Base-by-base conservation (phyloP, 352 stramenopile species). In the Globisporangium solare region DNA sequence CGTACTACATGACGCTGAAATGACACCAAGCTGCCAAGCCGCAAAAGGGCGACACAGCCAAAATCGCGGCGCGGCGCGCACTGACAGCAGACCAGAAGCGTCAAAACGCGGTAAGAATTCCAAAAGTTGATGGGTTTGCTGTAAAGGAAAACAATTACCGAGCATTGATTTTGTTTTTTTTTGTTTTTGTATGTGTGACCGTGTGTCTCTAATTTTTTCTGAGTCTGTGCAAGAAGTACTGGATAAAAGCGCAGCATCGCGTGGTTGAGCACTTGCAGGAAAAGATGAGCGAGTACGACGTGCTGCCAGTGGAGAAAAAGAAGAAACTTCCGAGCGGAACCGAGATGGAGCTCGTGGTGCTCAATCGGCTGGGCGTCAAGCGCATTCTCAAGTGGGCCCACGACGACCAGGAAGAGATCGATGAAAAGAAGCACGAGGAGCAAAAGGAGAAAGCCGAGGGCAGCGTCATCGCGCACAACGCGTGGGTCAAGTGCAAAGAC, bases 1-100 rank as follows among this genome's bases (percentile, higher is more conserved):
- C 66, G 18, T 88, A 79, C 60, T 89, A 70, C 60, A 88, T 94
- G 79, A 90, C 83, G 22, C 72, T 94, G 54, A 94, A 94, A 65
- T 94, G 83, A 81, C 83, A 89, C 51, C 69, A 84, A 20, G 82
- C 84, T 7, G 82, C 75, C 47, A 94, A 94, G 63, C 76, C 76
- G 10, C 82, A 92, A 42, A 92, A 92, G 52, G 84, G 82, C 10
- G 84, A 94, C 59, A 94, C 82, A 10, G 84, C 84, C 40, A 94
- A 92, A 63, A 92, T 94, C 37, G 82, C 84, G 0, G 82, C 82
- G 17, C 73, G 83, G 1, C 70, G 82, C 32, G 51, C 54, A 47
- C 74, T 94, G 48, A 85, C 81, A 14, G 31, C 56, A 0, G 83
- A 94, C 63, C 81, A 94, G 49, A 94, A 92, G 64, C 71, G 73